Evolutionary conservation across 139 green algal genomes (phyloP).

Genomic region (Bryopsis sp.): DNA sequence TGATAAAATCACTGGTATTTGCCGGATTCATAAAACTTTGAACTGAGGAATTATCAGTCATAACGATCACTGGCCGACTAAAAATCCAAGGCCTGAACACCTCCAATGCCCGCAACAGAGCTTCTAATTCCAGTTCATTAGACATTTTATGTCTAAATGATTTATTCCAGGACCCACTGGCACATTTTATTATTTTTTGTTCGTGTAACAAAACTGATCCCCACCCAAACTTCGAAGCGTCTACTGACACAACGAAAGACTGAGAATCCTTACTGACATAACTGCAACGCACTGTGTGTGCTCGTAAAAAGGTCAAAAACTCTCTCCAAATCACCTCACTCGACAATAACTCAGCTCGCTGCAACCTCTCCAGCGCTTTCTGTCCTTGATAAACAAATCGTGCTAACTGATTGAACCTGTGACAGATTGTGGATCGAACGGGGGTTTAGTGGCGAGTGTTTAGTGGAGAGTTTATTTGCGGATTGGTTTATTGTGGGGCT

Average conservation of each 20-base stretch:
- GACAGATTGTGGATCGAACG: too few relatives aligned
- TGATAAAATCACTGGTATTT: neutral
- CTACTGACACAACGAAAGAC: neutral
- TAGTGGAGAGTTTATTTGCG: too few relatives aligned
- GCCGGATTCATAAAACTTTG: neutral
- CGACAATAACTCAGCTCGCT: too few relatives aligned
- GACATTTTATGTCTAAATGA: slow-evolving; percentile 2
- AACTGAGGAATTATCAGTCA: neutral
- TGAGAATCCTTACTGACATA: too few relatives aligned
- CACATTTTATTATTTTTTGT: neutral
- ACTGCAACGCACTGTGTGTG: too few relatives aligned
- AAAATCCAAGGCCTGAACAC: slow-evolving; percentile 1
- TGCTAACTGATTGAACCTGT: too few relatives aligned
- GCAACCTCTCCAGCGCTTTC: too few relatives aligned
- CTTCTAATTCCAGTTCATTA: neutral
- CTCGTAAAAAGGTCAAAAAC: too few relatives aligned
- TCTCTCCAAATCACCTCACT: too few relatives aligned
- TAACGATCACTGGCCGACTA: neutral
- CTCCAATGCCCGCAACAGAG: neutral
- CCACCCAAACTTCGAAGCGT: neutral
- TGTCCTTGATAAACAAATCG: too few relatives aligned
- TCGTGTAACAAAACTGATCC: neutral
- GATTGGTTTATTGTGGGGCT: too few relatives aligned
- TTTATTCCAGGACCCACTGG: neutral
- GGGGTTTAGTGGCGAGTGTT: too few relatives aligned